These are phyloP conservation scores for Gossypium davidsonii DNA, from an alignment of 441 rosid genomes.

Conservation along the genomic window DNA sequence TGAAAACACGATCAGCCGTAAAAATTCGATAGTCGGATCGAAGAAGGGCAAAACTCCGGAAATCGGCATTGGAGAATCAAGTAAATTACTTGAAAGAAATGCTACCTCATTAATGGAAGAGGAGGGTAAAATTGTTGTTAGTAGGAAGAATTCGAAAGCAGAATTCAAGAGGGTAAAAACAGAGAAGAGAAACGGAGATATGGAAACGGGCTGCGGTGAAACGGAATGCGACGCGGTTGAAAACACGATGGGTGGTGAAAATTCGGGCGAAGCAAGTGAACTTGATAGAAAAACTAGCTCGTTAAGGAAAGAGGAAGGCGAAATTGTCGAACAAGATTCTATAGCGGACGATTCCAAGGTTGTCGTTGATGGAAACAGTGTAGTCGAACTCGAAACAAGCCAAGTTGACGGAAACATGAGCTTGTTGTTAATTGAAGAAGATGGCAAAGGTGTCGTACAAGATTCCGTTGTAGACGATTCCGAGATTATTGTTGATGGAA, in stretches of 20 bases:
- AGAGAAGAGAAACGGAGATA: not conserved
- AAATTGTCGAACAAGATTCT: not conserved
- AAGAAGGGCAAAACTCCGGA: not conserved
- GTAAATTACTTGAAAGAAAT: not conserved
- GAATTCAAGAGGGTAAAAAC: not conserved
- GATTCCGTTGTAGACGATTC: not conserved
- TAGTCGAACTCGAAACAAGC: not conserved
- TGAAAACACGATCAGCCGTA: constrained; percentile 34
- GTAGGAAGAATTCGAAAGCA: not conserved
- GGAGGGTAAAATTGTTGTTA: not conserved
- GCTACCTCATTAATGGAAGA: not conserved
- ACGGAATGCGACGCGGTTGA: constrained; percentile 63
- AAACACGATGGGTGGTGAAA: constrained; percentile 36
- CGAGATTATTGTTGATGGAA: not conserved
- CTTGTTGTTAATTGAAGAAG: not conserved
- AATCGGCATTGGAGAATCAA: not conserved
- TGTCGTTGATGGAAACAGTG: not conserved
- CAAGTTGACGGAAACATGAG: no score
- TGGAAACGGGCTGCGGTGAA: constrained; percentile 57
- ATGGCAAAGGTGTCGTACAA: not conserved
- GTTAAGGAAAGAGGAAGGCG: not conserved
- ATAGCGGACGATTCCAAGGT: not conserved
- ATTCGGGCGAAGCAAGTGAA: constrained; percentile 12
- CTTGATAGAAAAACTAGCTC: not conserved
- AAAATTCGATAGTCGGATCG: not conserved